Evolutionary conservation across 192 early-diverging fungal genomes (phyloP).

Genomic region (Rhizophagus sp.): DNA sequence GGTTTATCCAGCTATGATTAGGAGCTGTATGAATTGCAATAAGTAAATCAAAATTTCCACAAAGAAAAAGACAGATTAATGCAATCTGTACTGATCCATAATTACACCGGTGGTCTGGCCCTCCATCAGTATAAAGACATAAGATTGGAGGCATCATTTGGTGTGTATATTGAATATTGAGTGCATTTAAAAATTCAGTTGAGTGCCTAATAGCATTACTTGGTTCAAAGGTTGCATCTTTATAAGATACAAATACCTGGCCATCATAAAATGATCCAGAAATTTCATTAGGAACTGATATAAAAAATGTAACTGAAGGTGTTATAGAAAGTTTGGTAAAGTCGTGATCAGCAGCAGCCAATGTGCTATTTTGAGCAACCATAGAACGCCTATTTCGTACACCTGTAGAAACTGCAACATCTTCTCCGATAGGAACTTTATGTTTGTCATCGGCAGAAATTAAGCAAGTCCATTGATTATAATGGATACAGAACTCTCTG

Average conservation of each 20-base stretch:
- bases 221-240: background rate
- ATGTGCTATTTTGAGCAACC: background rate
- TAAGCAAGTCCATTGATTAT: background rate
- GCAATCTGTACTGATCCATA: constrained; percentile 4
- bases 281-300: background rate
- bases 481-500: background rate
- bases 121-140: constrained; percentile 6
- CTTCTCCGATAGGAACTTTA: background rate
- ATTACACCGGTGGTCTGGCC: background rate
- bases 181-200: background rate
- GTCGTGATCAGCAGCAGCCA: background rate
- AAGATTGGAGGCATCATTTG: background rate
- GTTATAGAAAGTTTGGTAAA: background rate
- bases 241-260: background rate
- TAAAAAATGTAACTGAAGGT: background rate
- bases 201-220: background rate
- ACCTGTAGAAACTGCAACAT: background rate
- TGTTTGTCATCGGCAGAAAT: background rate
- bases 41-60: background rate
- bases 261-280: constrained; percentile 1
- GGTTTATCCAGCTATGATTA: background rate
- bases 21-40: background rate
- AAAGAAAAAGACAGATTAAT: background rate
- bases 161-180: background rate
- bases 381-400: background rate